Base-by-base conservation (phyloP, 108 stramenopile species). In the Stephanodiscus triporus region DNA sequence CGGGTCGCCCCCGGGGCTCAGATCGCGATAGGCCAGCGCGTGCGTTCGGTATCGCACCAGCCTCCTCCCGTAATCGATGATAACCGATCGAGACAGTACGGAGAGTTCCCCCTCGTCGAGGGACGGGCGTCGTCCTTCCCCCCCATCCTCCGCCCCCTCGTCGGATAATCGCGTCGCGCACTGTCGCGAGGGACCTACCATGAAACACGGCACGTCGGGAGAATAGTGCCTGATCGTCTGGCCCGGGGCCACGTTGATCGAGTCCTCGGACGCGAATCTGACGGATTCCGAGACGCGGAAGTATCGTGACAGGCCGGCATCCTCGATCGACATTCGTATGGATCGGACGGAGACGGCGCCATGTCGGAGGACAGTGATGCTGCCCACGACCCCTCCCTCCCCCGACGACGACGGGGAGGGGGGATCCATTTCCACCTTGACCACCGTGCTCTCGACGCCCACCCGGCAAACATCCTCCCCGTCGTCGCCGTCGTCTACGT, bases 191-290 rank as follows among this genome's bases (percentile, higher is more conserved):
- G 24, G 17, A 34, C 48, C 58, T 70, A 96, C 37, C 62, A 97
- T 82, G 70, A 78, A 95, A 55, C 91, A 91, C 22, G 90, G 88
- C 19, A 96, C 82, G 73, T 97, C 82, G n/a, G 98, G 98, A 22
- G 98, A 95, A 77, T 99, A 99, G 72, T 99, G 98, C 37, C 91
- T 95, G 68, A 97, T 76, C 19, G 85, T 88, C 81, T 99, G 98
- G 4, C 98, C 98, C 0, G 98, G 98, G 1, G 96, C 94, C 5
- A 93, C 94, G 56, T 84, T 84, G 23, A 81, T 72, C 19, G 83
- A 84, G 4, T 72, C 62, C 7, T 90, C 91, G 4, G 85, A 74
- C 26, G 87, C 86, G 14, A 89, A 88, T 37, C 75, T 67, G 30
- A 92, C 83, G 0, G 34, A 40, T 29, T 83, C 67, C 10, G 53